These are phyloP conservation scores for Malus hybrid DNA, from an alignment of 331 rosid genomes.

Conservation along the genomic window DNA sequence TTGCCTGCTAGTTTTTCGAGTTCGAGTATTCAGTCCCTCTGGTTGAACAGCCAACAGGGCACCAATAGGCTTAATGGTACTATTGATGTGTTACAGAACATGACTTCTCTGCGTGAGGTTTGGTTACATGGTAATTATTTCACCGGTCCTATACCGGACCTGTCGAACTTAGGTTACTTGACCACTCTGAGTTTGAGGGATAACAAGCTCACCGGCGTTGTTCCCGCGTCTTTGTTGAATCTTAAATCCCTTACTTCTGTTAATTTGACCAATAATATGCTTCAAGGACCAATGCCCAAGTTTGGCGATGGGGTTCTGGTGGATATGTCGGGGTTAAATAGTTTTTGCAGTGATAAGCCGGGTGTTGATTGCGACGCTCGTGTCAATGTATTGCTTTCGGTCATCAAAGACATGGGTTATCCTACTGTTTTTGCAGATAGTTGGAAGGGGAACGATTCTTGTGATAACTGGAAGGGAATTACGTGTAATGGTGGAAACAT, in stretches of 20 bases:
- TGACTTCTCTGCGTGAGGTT: constrained; percentile 43
- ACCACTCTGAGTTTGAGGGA: constrained; percentile 46
- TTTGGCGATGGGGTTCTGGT: constrained; percentile 24
- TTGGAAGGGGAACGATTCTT: constrained; percentile 76
- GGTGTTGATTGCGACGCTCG: constrained; percentile 46
- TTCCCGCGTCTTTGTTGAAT: constrained; percentile 48
- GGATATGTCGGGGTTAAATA: constrained; percentile 37
- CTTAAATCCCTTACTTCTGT: constrained; percentile 30
- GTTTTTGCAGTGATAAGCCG: constrained; percentile 28
- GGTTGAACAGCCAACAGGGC: constrained; percentile 54
- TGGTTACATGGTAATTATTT: constrained; percentile 57
- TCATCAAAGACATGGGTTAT: constrained; percentile 34
- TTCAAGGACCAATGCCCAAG: constrained; percentile 66
- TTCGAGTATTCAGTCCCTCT: constrained; percentile 40
- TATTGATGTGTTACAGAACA: constrained; percentile 39
- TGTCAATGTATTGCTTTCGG: constrained; percentile 38
- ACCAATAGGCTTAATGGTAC: constrained; percentile 55
- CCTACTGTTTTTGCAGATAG: constrained; percentile 44
- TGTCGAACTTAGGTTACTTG: constrained; percentile 26
- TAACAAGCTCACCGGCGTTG: constrained; percentile 60
- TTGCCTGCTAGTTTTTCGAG: constrained; percentile 47
- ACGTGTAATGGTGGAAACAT: constrained; percentile 31
- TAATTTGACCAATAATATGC: constrained; percentile 56
- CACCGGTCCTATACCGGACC: constrained; percentile 74
- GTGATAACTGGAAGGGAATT: constrained; percentile 49